Evolutionary conservation across 805 yeast genomes (phyloP), one percentile per base, ranked within the genome.

Genomic region (Lipomyces yamadae): DNA sequence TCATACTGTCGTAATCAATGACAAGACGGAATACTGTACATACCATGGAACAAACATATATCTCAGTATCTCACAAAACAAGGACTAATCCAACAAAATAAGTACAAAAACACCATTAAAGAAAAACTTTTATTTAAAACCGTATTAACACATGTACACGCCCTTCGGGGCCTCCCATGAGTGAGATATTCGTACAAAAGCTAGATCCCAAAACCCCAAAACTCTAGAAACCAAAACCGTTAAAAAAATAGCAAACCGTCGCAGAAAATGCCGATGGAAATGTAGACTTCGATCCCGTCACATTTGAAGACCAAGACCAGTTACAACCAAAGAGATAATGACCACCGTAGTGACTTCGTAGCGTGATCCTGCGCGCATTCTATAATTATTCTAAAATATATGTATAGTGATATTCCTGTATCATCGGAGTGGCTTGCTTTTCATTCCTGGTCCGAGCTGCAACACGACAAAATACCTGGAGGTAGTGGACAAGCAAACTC

Each of bases 141-240:
- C 48, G 48, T 42, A 42, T 7, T 8, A 15, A 15, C 24, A 42
- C 18, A 18, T 7, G 48, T 42, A 18, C 8, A 42, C 15, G 18
- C 48, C 18, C 29, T 24, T n/a, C 24, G n/a, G 4, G 15, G 6
- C 48, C 1, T 42, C n/a, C 48, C 48, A n/a, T 42, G 48, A 15
- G 24, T n/a, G 48, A 42, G 24, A 42, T 42, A 42, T 15, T 42
- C 48, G n/a, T 42, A 42, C 48, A 42, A 42, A 42, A n/a, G 48
- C 48, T 42, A n/a, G n/a, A n/a, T 42, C 48, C 24, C 48, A 42
- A 42, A 11, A 15, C 18, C 48, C 48, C 6, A 42, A 42, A 37
- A 10, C 42, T 37, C 15, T 37, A 3, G 15, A n/a, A 42, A n/a
- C 15, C 8, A n/a, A 42, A 7, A 42, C n/a, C 24, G 24, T 24